Conservation (phyloP, 2,329 filamentous ascomycete genomes). For the Pseudogymnoascus sp. region DNA sequence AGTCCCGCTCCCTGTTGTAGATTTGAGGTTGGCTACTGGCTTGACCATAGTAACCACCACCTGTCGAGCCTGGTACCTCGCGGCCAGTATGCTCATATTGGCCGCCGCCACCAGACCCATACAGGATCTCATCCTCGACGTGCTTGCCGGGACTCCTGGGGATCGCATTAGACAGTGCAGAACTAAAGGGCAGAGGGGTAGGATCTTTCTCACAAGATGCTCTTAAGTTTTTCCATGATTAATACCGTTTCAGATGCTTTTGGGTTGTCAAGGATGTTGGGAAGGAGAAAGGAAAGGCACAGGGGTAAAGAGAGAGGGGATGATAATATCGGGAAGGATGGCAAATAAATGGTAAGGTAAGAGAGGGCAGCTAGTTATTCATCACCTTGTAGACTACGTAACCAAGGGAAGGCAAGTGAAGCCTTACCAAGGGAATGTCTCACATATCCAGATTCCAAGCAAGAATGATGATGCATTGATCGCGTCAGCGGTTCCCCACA, state of each 20-base stretch:
- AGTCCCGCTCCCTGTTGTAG: not conserved
- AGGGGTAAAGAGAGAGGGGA: not conserved
- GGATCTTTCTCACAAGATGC: conserved; percentile 23
- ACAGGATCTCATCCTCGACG: conserved; percentile 23
- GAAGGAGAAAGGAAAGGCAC: not conserved
- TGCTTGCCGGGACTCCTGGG: conserved; percentile 19
- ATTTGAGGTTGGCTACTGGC: not conserved
- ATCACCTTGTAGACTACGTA: conserved; percentile 3
- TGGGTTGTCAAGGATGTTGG: conserved; percentile 6
- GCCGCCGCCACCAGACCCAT: conserved; percentile 16
- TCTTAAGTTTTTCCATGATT: conserved; percentile 29
- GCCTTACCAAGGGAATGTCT: conserved; percentile 4
- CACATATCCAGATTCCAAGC: not conserved
- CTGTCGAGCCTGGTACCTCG: not conserved
- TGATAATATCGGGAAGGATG: not conserved
- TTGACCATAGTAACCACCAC: not conserved
- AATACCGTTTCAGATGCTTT: not conserved
- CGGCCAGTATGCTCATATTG: conserved; percentile 11
- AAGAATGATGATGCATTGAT: conserved; percentile 7
- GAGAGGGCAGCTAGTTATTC: conserved; percentile 4
- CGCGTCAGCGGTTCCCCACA: not conserved
- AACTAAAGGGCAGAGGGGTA: not conserved
- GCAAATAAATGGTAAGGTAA: conserved; percentile 7
- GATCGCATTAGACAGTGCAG: not conserved
- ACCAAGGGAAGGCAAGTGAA: not conserved